phyloP scores from a whole-genome alignment of 305 asterid species.

The Salvia sclarea region DNA sequence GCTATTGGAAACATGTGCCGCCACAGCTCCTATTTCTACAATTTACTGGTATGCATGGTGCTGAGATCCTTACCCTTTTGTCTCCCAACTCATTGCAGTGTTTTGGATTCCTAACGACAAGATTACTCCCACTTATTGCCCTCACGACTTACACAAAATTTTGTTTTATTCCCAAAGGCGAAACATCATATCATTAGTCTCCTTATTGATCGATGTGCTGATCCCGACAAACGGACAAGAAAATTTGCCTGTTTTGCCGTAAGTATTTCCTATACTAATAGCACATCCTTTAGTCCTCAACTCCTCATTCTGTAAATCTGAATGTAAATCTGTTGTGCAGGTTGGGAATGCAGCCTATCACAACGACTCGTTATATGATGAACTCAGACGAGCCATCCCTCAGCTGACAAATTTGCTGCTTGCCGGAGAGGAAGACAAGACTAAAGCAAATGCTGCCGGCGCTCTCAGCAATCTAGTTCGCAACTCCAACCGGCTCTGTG shows the following conservation, averaged over 20 bases:
- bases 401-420: conserved; percentile 76
- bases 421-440: conserved; percentile 93
- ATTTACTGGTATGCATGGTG: conserved; percentile 57
- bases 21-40: conserved; percentile 90
- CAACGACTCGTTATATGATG: conserved; percentile 82
- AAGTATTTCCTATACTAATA: conserved; percentile 37
- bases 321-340: conserved; percentile 43
- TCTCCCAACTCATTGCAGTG: not conserved
- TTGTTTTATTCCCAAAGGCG: conserved; percentile 46
- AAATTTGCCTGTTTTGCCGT: conserved; percentile 99
- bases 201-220: conserved; percentile 86
- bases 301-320: conserved; percentile 8
- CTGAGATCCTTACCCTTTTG: not conserved
- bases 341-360: conserved; percentile 99
- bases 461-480: conserved; percentile 98
- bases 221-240: conserved; percentile 87
- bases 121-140: not conserved
- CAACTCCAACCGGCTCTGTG: conserved; percentile 92
- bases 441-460: conserved; percentile 99
- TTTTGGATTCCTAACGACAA: not conserved
- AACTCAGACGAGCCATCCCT: conserved; percentile 86
- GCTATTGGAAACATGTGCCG: conserved; percentile 99
- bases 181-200: conserved; percentile 65
- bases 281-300: not conserved
- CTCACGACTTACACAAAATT: not conserved